Conservation (phyloP, 768 basidiomycete genomes). For the Pilatotrama ljubarskyi region DNA sequence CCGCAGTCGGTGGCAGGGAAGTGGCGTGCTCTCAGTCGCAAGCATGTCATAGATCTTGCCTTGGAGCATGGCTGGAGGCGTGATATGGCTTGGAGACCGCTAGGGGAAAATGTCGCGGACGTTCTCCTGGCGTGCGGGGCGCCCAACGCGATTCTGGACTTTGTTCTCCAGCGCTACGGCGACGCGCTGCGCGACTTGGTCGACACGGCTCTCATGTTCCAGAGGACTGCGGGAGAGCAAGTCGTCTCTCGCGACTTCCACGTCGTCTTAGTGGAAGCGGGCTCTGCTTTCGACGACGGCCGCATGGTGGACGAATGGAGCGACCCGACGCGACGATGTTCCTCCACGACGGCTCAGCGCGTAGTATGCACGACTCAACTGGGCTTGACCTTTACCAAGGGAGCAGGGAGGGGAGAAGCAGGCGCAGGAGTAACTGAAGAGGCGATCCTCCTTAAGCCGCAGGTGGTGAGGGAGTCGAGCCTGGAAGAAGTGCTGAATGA, state of each 20-base stretch:
- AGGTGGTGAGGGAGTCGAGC: too few relatives aligned
- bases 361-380: conserved; percentile 1
- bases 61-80: neutral
- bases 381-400: too few relatives aligned
- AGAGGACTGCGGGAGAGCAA: neutral
- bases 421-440: too few relatives aligned
- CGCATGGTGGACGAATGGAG: conserved; percentile 18
- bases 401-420: too few relatives aligned
- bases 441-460: too few relatives aligned
- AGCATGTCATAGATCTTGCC: neutral
- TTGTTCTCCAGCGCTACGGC: neutral
- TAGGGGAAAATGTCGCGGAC: neutral
- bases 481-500: too few relatives aligned
- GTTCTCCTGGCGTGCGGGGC: conserved; percentile 5
- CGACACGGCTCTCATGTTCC: neutral
- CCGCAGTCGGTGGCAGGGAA: conserved; percentile 7
- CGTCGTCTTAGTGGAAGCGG: neutral
- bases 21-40: conserved; percentile 18
- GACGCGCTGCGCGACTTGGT: neutral
- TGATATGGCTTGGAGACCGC: too few relatives aligned
- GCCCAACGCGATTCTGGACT: neutral
- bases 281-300: neutral
- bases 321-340: neutral
- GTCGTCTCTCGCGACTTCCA: conserved; percentile 7
- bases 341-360: too few relatives aligned